Conservation (phyloP, 192 early-diverging fungal species). For the Coemansia brasiliensis region DNA sequence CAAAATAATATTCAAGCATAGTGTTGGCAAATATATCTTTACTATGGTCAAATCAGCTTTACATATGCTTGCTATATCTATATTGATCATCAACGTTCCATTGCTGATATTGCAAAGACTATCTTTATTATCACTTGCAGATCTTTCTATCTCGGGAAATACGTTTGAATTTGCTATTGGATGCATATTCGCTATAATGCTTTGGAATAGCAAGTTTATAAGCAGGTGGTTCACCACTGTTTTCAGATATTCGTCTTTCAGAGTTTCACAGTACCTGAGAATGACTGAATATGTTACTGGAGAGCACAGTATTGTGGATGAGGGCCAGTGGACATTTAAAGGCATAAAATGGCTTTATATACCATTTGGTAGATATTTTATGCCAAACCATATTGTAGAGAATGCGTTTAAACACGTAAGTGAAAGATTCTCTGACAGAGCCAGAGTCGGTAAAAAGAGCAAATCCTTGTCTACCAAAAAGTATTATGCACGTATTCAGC, state of each 20-base stretch:
- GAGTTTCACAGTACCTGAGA: background rate
- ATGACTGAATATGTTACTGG: conserved; percentile 18
- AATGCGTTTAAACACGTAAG: background rate
- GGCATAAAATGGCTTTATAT: background rate
- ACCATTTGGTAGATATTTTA: background rate
- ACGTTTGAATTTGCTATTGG: background rate
- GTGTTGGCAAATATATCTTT: background rate
- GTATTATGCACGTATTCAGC: conserved; percentile 3
- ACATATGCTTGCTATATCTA: background rate
- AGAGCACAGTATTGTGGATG: background rate
- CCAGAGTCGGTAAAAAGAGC: background rate
- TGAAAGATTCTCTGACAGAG: background rate
- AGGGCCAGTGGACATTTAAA: conserved; percentile 7
- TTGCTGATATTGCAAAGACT: background rate
- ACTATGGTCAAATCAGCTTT: background rate
- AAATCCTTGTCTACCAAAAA: conserved; percentile 1
- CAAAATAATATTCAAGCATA: background rate
- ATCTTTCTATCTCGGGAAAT: background rate
- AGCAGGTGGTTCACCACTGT: background rate
- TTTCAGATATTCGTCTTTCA: background rate
- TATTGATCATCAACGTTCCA: background rate
- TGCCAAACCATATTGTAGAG: conserved; percentile 4
- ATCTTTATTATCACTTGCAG: background rate
- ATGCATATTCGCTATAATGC: too few species aligned
- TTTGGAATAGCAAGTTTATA: too few species aligned